A percentile compares a stretch with the other conserved stretches of the same genome.
Conservation (phyloP, 441 rosid genomes). For the Syzygium malaccense region DNA sequence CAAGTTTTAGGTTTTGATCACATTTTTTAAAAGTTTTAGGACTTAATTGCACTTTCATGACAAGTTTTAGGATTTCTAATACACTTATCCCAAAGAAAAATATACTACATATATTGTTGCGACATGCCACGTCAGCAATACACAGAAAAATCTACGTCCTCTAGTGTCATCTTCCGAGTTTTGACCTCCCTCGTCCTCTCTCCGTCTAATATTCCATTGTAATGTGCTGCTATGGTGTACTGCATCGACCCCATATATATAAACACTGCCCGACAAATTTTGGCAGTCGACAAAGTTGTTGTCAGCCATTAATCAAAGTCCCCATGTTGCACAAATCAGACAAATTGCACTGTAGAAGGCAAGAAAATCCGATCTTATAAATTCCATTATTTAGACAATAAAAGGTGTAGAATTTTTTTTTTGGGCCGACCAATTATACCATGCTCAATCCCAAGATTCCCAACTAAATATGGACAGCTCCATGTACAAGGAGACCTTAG, state of each 20-base stretch:
- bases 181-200: background rate
- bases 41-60: too few species aligned
- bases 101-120: too few species aligned
- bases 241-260: background rate
- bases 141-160: too few species aligned
- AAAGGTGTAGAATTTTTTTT: background rate
- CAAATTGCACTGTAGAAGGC: background rate
- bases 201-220: background rate
- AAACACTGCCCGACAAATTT: background rate
- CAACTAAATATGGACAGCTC: background rate
- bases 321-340: background rate
- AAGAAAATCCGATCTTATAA: background rate
- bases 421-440: background rate
- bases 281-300: background rate
- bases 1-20: too few species aligned
- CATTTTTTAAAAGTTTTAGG: too few species aligned
- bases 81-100: too few species aligned
- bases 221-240: background rate
- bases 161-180: background rate
- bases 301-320: background rate
- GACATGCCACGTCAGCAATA: too few species aligned
- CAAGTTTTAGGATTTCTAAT: too few species aligned
- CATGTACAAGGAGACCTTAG: background rate
- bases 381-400: background rate
- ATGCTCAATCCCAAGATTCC: background rate